A percentile compares a stretch with the other conserved stretches of the same genome.
Evolutionary conservation across 2,329 filamentous ascomycete species (phyloP).

Genomic region (Xylaria sp.): DNA sequence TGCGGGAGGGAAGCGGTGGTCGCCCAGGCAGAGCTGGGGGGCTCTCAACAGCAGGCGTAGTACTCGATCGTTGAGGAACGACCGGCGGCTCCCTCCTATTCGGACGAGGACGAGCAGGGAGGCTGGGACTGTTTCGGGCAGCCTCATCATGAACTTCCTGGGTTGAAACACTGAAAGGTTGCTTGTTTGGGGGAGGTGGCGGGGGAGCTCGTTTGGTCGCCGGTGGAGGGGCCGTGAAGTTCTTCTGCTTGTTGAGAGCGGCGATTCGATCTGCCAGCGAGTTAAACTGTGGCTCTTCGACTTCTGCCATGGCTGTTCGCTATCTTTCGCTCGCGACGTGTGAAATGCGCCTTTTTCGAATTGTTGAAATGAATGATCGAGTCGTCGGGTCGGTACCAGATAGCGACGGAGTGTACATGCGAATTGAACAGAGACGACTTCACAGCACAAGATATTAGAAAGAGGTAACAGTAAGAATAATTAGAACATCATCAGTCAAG

Average conservation of each 20-base stretch:
- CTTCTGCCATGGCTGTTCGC: constrained; percentile 63
- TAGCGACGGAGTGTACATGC: not conserved
- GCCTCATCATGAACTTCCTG: constrained; percentile 47
- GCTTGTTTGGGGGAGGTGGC: constrained; percentile 58
- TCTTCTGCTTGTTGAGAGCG: constrained; percentile 70
- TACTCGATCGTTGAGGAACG: constrained; percentile 52
- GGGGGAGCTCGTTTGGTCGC: constrained; percentile 55
- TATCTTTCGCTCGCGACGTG: not conserved
- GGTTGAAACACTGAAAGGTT: constrained; percentile 52
- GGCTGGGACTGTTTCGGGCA: constrained; percentile 50
- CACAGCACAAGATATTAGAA: not conserved
- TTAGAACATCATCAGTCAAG: constrained; percentile 5
- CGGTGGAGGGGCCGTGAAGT: constrained; percentile 58
- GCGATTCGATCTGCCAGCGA: constrained; percentile 72
- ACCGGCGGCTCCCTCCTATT: constrained; percentile 51
- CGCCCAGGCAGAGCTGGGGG: constrained; percentile 47
- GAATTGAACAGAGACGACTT: not conserved
- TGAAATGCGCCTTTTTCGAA: not conserved
- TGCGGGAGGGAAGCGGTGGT: constrained; percentile 54
- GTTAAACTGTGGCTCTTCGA: constrained; percentile 70
- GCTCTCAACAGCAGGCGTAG: constrained; percentile 38
- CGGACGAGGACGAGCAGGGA: constrained; percentile 57
- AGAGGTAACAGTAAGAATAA: not conserved
- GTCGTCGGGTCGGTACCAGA: not conserved
- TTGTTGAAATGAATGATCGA: not conserved